Percentiles rank a stretch among this genome's conserved stretches.
Conservation (phyloP, 495 filamentous ascomycete species). For the Hypoxylon perforatum region DNA sequence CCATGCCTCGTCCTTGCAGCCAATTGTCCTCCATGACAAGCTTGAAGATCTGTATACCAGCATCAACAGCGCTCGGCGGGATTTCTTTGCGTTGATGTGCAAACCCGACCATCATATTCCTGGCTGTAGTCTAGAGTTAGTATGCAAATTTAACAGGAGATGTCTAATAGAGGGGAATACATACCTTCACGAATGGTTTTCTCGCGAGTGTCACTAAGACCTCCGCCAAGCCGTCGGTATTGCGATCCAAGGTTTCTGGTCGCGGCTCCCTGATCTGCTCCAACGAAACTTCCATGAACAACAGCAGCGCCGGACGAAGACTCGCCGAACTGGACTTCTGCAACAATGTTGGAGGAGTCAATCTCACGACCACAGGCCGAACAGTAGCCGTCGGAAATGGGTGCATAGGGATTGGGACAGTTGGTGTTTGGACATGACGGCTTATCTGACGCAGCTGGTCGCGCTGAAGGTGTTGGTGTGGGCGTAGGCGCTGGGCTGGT, state of each 20-base stretch:
- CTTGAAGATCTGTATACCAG: slow-evolving; percentile 78
- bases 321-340: slow-evolving; percentile 91
- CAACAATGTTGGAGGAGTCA: slow-evolving; percentile 85
- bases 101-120: slow-evolving; percentile 56
- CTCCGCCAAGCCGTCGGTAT: slow-evolving; percentile 54
- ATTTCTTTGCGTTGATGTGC: slow-evolving; percentile 63
- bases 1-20: slow-evolving; percentile 86
- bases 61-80: slow-evolving; percentile 66
- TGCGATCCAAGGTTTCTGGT: slow-evolving; percentile 61
- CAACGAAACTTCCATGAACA: slow-evolving; percentile 90
- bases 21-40: slow-evolving; percentile 82
- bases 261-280: slow-evolving; percentile 75
- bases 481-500: slow-evolving; percentile 26
- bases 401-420: slow-evolving; percentile 45
- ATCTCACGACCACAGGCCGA: slow-evolving; percentile 83
- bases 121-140: slow-evolving; percentile 41
- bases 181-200: slow-evolving; percentile 74
- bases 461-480: slow-evolving; percentile 14
- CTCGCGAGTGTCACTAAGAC: slow-evolving; percentile 66
- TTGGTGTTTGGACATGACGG: slow-evolving; percentile 42
- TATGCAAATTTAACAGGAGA: neutral
- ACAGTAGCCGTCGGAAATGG: slow-evolving; percentile 71
- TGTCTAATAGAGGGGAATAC: slow-evolving; percentile 18
- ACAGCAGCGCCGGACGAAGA: slow-evolving; percentile 82
- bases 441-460: slow-evolving; percentile 29